Evolutionary conservation across 805 yeast species (phyloP).

Genomic region (Nakazawaea wyomingensis): DNA sequence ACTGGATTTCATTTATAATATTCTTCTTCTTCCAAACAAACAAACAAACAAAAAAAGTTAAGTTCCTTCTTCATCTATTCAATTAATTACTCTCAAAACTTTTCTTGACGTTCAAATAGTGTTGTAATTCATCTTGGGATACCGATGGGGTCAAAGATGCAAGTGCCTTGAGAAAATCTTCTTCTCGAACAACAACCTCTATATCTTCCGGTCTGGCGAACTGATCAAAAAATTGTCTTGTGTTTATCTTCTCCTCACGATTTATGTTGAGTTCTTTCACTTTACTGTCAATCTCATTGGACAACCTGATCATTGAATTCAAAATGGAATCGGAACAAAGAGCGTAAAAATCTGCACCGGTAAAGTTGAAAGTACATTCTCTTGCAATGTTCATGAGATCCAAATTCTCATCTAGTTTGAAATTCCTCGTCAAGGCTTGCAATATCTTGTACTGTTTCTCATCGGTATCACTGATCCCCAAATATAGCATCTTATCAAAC

Average conservation of each 20-base stretch:
- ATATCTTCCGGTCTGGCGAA: conserved; percentile 63
- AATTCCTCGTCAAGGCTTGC: conserved; percentile 84
- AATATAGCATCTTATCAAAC: conserved; percentile 89
- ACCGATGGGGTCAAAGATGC: conserved; percentile 76
- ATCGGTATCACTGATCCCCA: conserved; percentile 89
- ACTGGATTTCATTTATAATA: no score
- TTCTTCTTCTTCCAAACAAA: no score
- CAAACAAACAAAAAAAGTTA: no score
- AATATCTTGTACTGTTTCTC: conserved; percentile 83
- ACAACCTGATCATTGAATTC: conserved; percentile 91
- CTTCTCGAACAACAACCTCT: conserved; percentile 59
- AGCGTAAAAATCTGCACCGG: conserved; percentile 98
- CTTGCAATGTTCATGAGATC: conserved; percentile 55
- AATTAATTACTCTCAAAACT: conserved; percentile 51
- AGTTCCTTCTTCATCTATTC: no score
- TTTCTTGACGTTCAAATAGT: conserved; percentile 72
- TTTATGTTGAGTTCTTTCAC: conserved; percentile 45
- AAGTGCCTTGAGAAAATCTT: conserved; percentile 77
- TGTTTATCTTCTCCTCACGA: conserved; percentile 38
- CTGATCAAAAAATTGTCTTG: conserved; percentile 89
- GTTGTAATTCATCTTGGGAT: conserved; percentile 78
- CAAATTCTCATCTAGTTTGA: conserved; percentile 55
- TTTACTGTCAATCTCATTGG: conserved; percentile 66
- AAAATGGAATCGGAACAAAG: conserved; percentile 93
- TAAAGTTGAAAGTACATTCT: conserved; percentile 80